phyloP scores from a whole-genome alignment of 805 yeast species.

The Saccharomycopsis selenospora region DNA sequence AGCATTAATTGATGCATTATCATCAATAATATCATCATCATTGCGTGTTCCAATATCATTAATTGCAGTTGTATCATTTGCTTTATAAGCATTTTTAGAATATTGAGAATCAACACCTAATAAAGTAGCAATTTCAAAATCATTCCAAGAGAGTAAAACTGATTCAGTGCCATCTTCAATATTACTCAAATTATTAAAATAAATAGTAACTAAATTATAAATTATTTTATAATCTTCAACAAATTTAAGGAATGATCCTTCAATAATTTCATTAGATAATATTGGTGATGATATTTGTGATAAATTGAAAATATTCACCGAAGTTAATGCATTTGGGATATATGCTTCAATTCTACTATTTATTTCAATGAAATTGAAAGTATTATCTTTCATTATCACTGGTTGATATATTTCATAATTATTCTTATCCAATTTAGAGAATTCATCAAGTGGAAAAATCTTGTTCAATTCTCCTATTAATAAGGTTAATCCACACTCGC shows the following conservation, averaged over 20 bases:
- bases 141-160: constrained; percentile 43
- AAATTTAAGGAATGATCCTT: constrained; percentile 42
- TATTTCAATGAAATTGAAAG: constrained; percentile 34
- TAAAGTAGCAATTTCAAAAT: constrained; percentile 55
- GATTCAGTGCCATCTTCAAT: constrained; percentile 23
- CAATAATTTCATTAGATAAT: constrained; percentile 48
- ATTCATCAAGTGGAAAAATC: constrained; percentile 55
- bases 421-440: constrained; percentile 23
- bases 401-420: constrained; percentile 62
- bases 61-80: neutral
- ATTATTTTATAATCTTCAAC: constrained; percentile 35
- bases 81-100: neutral
- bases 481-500: constrained; percentile 48
- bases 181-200: constrained; percentile 29
- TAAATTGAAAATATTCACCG: constrained; percentile 47
- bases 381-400: constrained; percentile 49
- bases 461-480: constrained; percentile 59
- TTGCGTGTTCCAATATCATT: no score
- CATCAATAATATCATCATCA: neutral
- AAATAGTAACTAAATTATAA: constrained; percentile 29
- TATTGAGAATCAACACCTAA: constrained; percentile 48
- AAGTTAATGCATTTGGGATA: constrained; percentile 55
- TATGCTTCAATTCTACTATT: constrained; percentile 41
- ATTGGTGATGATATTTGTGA: constrained; percentile 58
- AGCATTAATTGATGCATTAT: neutral